phyloP scores from a whole-genome alignment of 306 rosid species.

The Begonia masoniana region DNA sequence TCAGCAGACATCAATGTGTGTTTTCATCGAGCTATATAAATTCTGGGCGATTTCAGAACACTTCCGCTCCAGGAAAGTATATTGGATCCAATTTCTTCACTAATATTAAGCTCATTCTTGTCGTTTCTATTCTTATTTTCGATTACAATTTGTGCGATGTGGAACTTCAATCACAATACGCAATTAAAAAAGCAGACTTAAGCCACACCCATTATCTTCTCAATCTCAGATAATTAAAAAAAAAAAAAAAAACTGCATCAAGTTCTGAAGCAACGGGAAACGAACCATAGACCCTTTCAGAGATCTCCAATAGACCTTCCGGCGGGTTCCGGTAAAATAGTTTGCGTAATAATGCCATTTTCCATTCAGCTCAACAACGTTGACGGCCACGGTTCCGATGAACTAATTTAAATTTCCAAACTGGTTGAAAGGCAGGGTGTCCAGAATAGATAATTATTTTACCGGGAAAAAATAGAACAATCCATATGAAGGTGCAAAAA shows the following conservation, averaged over 20 bases:
- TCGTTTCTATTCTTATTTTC: neutral
- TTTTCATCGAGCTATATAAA: no score
- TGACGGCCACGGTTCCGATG: constrained; percentile 15
- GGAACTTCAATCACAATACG: neutral
- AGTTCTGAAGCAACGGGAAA: no score
- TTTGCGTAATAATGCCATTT: constrained; percentile 83
- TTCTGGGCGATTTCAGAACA: no score
- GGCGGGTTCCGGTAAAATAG: constrained; percentile 96
- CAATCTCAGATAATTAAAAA: constrained; percentile 7
- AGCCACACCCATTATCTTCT: constrained; percentile 9
- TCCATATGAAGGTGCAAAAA: no score
- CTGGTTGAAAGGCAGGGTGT: no score
- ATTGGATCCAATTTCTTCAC: neutral
- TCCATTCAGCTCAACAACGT: constrained; percentile 30
- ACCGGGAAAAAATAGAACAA: no score
- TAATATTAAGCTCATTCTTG: neutral
- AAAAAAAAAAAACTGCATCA: neutral
- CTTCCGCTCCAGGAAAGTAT: no score
- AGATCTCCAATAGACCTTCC: constrained; percentile 88
- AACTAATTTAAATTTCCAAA: neutral
- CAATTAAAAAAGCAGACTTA: neutral
- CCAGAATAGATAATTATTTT: no score
- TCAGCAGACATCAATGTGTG: no score
- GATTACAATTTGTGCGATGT: no score
- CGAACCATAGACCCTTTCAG: constrained; percentile 94